phyloP scores from a whole-genome alignment of 805 yeast genomes.

The Candida ficus region DNA sequence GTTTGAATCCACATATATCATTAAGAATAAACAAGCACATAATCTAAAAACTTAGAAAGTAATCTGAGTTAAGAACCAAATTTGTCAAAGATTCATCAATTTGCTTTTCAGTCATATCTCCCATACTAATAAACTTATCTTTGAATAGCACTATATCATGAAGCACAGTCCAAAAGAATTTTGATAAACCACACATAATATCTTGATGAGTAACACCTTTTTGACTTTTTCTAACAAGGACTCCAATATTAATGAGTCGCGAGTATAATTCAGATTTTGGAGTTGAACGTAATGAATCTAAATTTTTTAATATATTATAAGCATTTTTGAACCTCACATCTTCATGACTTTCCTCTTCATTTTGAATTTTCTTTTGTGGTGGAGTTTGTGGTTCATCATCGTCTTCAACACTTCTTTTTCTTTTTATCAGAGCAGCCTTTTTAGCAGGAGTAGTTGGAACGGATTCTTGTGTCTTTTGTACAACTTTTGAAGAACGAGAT shows the following conservation, averaged over 20 bases:
- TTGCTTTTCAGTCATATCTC: background rate
- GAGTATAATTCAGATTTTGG: background rate
- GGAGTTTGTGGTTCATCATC: too few species aligned
- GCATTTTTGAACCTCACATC: background rate
- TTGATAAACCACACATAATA: background rate
- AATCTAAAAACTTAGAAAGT: background rate
- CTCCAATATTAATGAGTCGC: background rate
- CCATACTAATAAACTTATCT: background rate
- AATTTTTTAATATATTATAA: background rate
- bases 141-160: background rate
- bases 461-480: too few species aligned
- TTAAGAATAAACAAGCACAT: too few species aligned
- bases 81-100: background rate
- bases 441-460: too few species aligned
- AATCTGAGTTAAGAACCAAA: background rate
- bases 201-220: background rate
- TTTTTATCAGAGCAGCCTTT: too few species aligned
- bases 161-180: conserved; percentile 1
- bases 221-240: background rate
- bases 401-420: too few species aligned
- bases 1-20: too few species aligned
- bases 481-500: too few species aligned
- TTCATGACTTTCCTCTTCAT: background rate
- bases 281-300: background rate
- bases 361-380: too few species aligned